Evolutionary conservation across 2,329 filamentous ascomycete genomes (phyloP).

Genomic region (Trichoderma koningiopsis): DNA sequence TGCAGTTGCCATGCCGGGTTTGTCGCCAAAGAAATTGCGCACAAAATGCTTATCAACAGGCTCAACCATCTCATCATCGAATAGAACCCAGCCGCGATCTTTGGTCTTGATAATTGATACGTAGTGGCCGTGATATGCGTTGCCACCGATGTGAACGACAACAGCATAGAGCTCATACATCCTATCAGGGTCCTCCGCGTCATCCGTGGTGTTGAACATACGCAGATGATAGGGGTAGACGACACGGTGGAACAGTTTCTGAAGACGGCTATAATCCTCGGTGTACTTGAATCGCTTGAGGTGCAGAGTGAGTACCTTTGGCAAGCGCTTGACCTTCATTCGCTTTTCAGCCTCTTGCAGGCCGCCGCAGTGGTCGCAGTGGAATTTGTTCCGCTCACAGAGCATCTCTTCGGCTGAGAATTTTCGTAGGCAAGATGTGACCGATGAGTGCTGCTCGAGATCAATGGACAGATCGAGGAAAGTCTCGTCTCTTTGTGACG

Average conservation of each 20-base stretch:
- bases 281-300: slow-evolving; percentile 98
- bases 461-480: slow-evolving; percentile 97
- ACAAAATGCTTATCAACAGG: slow-evolving; percentile 97
- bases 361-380: slow-evolving; percentile 95
- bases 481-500: slow-evolving; percentile 91
- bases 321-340: slow-evolving; percentile 97
- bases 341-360: slow-evolving; percentile 97
- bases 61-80: slow-evolving; percentile 98
- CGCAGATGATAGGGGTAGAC: slow-evolving; percentile 96
- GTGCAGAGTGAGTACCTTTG: slow-evolving; percentile 87
- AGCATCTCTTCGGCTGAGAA: slow-evolving; percentile 99
- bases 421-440: slow-evolving; percentile 91
- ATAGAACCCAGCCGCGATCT: slow-evolving; percentile 92
- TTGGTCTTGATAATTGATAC: slow-evolving; percentile 97
- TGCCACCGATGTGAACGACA: slow-evolving; percentile 94
- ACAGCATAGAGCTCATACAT: slow-evolving; percentile 97
- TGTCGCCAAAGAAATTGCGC: slow-evolving; percentile 94
- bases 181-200: slow-evolving; percentile 88
- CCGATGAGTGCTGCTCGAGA: slow-evolving; percentile 90
- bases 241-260: slow-evolving; percentile 95
- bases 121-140: slow-evolving; percentile 96
- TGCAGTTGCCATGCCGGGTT: slow-evolving; percentile 85
- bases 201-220: slow-evolving; percentile 96
- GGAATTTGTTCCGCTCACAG: slow-evolving; percentile 97
- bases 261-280: slow-evolving; percentile 87